A percentile compares a stretch with the other conserved stretches of the same genome.
phyloP scores from a whole-genome alignment of 2,329 filamentous ascomycete species.

The Triangularia setosa region DNA sequence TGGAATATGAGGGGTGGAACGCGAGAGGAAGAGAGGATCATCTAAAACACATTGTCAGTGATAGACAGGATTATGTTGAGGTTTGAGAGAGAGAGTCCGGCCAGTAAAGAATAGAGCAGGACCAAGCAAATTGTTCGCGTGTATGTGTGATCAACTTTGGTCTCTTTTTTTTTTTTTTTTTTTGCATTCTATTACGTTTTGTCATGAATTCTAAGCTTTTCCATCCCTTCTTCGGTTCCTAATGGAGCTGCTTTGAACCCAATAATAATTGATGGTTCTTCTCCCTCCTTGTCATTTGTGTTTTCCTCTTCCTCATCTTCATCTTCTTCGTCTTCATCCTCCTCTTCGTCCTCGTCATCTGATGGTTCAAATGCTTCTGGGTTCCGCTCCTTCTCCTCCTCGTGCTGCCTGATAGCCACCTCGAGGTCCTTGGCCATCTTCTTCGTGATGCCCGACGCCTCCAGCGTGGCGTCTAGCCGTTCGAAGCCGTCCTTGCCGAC shows the following conservation, averaged over 20 bases:
- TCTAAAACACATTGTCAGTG: no score
- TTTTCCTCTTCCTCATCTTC: constrained; percentile 18
- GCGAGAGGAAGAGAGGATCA: no score
- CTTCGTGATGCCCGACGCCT: constrained; percentile 91
- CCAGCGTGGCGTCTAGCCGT: constrained; percentile 80
- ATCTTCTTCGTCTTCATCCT: constrained; percentile 31
- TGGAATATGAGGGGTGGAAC: no score
- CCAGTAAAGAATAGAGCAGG: background rate
- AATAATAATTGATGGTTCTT: constrained; percentile 15
- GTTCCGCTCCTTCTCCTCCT: constrained; percentile 37
- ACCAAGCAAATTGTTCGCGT: background rate
- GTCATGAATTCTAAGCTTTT: constrained; percentile 21
- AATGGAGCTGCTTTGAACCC: constrained; percentile 8
- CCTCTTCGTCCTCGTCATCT: constrained; percentile 29
- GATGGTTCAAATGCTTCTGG: constrained; percentile 32
- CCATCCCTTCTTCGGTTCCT: constrained; percentile 14
- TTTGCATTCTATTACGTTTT: constrained; percentile 14
- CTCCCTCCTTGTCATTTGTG: constrained; percentile 23
- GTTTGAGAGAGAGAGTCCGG: no score
- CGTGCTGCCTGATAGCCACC: constrained; percentile 79
- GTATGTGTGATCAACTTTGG: background rate
- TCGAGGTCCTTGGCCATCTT: constrained; percentile 97
- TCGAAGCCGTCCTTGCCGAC: constrained; percentile 61
- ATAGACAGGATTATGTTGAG: no score
- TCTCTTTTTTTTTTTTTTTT: background rate